Percentiles rank a stretch among this genome's conserved stretches.
phyloP scores from a whole-genome alignment of 768 basidiomycete species.

The Amanita fuliginea region DNA sequence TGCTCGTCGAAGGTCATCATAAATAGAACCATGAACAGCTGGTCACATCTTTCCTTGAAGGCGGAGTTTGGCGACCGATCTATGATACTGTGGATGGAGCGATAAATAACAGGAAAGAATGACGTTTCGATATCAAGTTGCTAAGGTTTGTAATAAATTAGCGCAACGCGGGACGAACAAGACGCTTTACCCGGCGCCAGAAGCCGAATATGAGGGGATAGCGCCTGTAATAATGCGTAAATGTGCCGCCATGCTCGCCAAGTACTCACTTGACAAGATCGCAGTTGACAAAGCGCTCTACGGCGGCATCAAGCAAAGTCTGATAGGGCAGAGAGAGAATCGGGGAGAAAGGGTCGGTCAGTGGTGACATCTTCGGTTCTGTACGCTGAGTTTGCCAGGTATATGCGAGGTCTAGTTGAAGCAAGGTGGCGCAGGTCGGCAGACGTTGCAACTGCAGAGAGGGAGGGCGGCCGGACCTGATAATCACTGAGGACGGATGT shows the following conservation, averaged over 20 bases:
- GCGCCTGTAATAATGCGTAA: constrained; percentile 30
- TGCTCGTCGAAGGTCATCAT: not conserved
- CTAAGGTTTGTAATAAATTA: constrained; percentile 20
- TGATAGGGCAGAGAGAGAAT: constrained; percentile 44
- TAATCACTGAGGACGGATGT: constrained; percentile 4
- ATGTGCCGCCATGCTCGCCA: not conserved
- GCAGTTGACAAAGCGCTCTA: constrained; percentile 41
- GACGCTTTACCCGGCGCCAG: constrained; percentile 42
- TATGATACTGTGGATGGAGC: constrained; percentile 40
- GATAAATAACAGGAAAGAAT: constrained; percentile 36
- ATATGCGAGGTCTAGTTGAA: constrained; percentile 15
- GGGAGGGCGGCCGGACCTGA: not conserved
- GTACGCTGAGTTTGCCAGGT: constrained; percentile 13
- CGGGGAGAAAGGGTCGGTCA: constrained; percentile 39
- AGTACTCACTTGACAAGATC: constrained; percentile 47
- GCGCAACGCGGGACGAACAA: not conserved
- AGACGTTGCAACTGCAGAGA: not conserved
- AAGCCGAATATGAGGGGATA: constrained; percentile 72
- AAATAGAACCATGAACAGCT: constrained; percentile 34
- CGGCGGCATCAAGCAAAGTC: constrained; percentile 37
- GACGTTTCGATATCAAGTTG: constrained; percentile 44
- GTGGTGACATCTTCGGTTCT: not conserved
- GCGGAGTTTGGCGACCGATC: constrained; percentile 35
- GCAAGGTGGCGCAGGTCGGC: constrained; percentile 9
- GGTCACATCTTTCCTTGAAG: constrained; percentile 35